phyloP scores from a whole-genome alignment of 306 rosid genomes.

The Quercus glauca region DNA sequence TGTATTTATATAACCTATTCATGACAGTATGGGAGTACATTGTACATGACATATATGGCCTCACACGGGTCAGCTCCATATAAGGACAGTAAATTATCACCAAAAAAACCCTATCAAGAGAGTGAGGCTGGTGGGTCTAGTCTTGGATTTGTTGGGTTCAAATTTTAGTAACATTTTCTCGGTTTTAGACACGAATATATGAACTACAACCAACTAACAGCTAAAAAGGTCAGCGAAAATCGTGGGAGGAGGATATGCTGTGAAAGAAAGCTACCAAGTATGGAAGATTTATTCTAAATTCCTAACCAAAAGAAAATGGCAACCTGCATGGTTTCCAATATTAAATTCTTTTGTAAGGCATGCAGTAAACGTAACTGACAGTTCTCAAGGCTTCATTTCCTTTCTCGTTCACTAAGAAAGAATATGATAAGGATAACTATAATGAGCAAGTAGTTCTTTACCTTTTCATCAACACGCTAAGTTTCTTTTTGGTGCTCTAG shows the following conservation, averaged over 20 bases:
- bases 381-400: too few species aligned
- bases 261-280: background rate
- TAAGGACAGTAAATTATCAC: constrained; percentile 1
- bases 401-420: too few species aligned
- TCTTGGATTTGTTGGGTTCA: background rate
- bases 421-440: too few species aligned
- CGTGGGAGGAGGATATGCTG: background rate
- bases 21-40: background rate
- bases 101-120: background rate
- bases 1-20: background rate
- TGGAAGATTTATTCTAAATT: background rate
- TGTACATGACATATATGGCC: background rate
- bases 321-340: too few species aligned
- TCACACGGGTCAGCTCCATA: background rate
- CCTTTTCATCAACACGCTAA: too few species aligned
- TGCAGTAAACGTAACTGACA: too few species aligned
- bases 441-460: too few species aligned
- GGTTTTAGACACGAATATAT: background rate
- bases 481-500: too few species aligned
- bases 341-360: too few species aligned
- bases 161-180: background rate
- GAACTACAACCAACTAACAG: constrained; percentile 6
- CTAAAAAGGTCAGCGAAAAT: background rate
- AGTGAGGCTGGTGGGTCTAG: background rate
- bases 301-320: too few species aligned